These are phyloP conservation scores for Coemansia umbellata DNA, from an alignment of 192 early-diverging fungal genomes.

Conservation along the genomic window DNA sequence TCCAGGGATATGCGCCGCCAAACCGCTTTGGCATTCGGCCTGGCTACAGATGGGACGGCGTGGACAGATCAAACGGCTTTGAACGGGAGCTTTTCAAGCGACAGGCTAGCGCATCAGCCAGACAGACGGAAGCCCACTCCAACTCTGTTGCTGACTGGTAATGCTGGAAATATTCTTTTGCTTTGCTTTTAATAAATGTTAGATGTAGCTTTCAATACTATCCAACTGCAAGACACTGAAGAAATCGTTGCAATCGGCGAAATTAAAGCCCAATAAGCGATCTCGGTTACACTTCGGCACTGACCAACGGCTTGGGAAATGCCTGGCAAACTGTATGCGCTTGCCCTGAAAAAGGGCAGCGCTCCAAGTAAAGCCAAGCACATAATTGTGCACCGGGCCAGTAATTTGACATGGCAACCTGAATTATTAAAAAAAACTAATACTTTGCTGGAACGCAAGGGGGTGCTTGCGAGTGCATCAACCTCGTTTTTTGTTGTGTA, in stretches of 20 bases:
- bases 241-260: constrained; percentile 11
- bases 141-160: constrained; percentile 43
- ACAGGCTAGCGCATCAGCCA: constrained; percentile 18
- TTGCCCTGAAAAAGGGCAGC: constrained; percentile 4
- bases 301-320: constrained; percentile 18
- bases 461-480: too few relatives aligned
- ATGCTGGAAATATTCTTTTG: not conserved
- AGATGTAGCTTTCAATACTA: constrained; percentile 16
- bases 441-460: not conserved
- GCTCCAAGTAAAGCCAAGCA: constrained; percentile 19
- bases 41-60: constrained; percentile 77
- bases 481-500: too few relatives aligned
- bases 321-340: constrained; percentile 29
- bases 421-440: not conserved
- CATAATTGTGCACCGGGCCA: constrained; percentile 9
- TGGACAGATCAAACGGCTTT: constrained; percentile 76
- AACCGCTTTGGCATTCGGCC: constrained; percentile 71
- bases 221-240: constrained; percentile 10
- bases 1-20: constrained; percentile 55
- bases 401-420: constrained; percentile 47
- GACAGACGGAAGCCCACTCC: constrained; percentile 19
- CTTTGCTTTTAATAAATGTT: not conserved
- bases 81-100: constrained; percentile 52
- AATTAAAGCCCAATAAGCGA: constrained; percentile 4
- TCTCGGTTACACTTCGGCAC: constrained; percentile 45